Conservation (phyloP, 129 eudicot genomes). For the Deinandra increscens region DNA sequence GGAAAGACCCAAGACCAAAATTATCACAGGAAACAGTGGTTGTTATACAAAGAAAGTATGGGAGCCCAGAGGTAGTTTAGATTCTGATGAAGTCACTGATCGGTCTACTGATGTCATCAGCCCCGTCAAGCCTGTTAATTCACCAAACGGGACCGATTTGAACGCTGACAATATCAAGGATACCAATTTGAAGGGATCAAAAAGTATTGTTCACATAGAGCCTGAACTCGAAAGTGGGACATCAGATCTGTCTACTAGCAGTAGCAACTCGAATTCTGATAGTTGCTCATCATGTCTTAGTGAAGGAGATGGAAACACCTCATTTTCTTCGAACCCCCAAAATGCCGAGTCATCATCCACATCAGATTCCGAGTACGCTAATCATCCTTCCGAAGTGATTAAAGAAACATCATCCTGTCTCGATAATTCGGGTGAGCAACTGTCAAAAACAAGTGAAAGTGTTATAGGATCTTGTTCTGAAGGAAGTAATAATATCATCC, state of each 20-base stretch:
- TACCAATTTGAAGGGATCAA: conserved; percentile 32
- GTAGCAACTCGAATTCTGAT: conserved; percentile 64
- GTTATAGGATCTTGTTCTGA: conserved; percentile 40
- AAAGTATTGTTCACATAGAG: conserved; percentile 20
- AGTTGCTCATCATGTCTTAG: conserved; percentile 87
- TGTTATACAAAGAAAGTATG: conserved; percentile 70
- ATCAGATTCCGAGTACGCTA: conserved; percentile 75
- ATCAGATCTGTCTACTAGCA: conserved; percentile 38
- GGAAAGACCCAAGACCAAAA: conserved; percentile 56
- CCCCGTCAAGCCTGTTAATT: conserved; percentile 28
- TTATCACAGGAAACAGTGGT: conserved; percentile 39
- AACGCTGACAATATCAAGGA: conserved; percentile 23
- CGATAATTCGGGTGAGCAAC: conserved; percentile 24
- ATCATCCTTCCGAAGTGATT: conserved; percentile 56
- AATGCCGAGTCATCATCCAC: conserved; percentile 68
- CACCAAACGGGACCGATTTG: conserved; percentile 4
- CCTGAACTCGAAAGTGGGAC: conserved; percentile 39
- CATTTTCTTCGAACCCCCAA: conserved; percentile 53
- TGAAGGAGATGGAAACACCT: conserved; percentile 79
- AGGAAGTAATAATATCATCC: conserved; percentile 29
- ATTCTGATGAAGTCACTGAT: conserved; percentile 54
- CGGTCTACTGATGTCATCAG: conserved; percentile 38
- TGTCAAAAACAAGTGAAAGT: conserved; percentile 31
- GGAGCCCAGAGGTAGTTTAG: conserved; percentile 78
- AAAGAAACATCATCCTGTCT: conserved; percentile 47